phyloP scores from a whole-genome alignment of 768 basidiomycete genomes.

The Obba rivulosa region DNA sequence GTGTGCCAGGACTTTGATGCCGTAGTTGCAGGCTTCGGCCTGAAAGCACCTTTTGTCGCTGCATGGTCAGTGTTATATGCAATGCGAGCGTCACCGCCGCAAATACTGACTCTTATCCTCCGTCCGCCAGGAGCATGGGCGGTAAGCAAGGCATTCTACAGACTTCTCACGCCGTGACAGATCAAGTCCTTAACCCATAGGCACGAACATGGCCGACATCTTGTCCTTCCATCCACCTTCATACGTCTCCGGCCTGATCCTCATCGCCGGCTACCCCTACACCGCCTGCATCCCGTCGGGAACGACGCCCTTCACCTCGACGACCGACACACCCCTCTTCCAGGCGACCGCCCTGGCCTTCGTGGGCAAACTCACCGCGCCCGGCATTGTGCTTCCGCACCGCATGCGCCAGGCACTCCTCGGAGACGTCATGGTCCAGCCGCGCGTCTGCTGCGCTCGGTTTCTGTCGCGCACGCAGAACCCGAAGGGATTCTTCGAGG shows the following conservation, averaged over 20 bases:
- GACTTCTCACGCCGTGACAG: not conserved
- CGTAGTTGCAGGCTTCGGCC: constrained; percentile 10
- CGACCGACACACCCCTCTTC: not conserved
- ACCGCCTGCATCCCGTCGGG: not conserved
- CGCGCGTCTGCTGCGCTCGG: constrained; percentile 3
- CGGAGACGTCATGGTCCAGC: constrained; percentile 10
- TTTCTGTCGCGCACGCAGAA: constrained; percentile 10
- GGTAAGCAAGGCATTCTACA: not conserved
- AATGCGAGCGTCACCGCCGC: not conserved
- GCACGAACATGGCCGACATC: not conserved
- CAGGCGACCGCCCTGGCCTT: not conserved
- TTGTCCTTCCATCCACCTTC: not conserved
- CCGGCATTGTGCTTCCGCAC: not conserved
- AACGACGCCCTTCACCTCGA: not conserved
- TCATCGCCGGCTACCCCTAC: not conserved
- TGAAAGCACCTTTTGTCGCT: constrained; percentile 7
- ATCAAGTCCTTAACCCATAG: too few relatives aligned
- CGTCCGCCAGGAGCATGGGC: not conserved
- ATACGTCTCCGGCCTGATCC: not conserved
- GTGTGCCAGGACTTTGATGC: constrained; percentile 18
- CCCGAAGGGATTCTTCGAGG: constrained; percentile 9
- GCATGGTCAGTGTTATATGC: constrained; percentile 7
- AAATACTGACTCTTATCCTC: not conserved
- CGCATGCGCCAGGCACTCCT: constrained; percentile 4
- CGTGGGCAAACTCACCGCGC: not conserved